Percentiles rank a stretch among this genome's conserved stretches.
Evolutionary conservation across 2,329 filamentous ascomycete species (phyloP).

Genomic region (Monosporascus sp.): DNA sequence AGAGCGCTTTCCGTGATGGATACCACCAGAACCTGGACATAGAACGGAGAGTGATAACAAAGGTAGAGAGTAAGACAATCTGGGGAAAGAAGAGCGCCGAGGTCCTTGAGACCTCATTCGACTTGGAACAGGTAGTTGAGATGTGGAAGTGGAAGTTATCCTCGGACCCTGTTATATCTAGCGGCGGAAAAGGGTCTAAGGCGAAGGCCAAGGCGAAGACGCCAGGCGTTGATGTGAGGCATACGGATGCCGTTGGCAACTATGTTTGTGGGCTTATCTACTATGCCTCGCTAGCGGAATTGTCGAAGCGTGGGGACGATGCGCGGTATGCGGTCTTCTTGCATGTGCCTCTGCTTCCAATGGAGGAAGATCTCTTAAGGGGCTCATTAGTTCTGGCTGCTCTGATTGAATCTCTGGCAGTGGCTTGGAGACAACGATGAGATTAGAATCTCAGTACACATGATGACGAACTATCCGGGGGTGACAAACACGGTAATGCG

Average conservation of each 20-base stretch:
- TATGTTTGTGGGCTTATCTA: constrained; percentile 3
- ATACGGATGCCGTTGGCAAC: constrained; percentile 1
- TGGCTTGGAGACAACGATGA: neutral
- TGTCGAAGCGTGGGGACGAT: neutral
- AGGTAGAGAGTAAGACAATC: neutral
- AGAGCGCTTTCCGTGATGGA: neutral
- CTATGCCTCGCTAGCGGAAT: neutral
- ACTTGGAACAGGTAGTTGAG: neutral
- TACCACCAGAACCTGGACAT: constrained; percentile 2
- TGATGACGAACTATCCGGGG: no score
- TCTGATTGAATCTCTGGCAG: neutral
- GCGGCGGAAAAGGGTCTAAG: neutral
- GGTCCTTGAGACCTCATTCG: neutral
- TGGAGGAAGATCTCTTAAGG: neutral
- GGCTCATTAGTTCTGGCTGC: neutral
- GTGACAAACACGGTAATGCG: no score
- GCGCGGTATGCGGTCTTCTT: constrained; percentile 1
- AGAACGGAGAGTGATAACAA: neutral
- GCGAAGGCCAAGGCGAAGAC: neutral
- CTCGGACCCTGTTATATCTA: neutral
- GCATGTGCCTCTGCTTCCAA: constrained; percentile 1
- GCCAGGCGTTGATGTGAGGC: neutral
- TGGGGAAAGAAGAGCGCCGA: neutral
- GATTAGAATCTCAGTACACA: no score
- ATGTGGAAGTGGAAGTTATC: neutral